phyloP scores from a whole-genome alignment of 2,329 filamentous ascomycete species.

The Chrysosporium queenslandicum region DNA sequence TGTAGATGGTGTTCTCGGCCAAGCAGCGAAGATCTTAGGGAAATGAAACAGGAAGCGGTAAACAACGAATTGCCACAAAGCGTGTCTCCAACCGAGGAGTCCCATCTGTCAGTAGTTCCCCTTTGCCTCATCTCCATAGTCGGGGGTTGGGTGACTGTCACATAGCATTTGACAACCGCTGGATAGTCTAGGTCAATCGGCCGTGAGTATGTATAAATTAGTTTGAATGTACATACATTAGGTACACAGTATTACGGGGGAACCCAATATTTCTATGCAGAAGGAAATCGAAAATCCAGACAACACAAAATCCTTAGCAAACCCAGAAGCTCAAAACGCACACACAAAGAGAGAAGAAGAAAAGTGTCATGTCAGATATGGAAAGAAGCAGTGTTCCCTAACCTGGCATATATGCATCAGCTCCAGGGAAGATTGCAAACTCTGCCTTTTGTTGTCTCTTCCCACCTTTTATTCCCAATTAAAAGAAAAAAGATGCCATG shows the following conservation, averaged over 20 bases:
- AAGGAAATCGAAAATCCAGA: background rate
- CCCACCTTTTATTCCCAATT: too few species aligned
- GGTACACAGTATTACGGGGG: constrained; percentile 2
- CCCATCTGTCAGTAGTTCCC: too few species aligned
- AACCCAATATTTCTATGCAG: constrained; percentile 11
- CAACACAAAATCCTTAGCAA: background rate
- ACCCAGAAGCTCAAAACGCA: background rate
- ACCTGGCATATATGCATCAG: background rate
- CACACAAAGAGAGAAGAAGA: background rate
- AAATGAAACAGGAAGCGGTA: background rate
- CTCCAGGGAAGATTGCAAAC: background rate
- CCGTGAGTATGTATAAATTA: background rate
- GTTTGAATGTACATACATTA: constrained; percentile 10
- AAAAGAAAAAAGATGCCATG: background rate
- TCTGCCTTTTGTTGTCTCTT: background rate
- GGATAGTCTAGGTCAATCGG: background rate
- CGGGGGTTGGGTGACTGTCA: too few species aligned
- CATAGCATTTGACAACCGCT: too few species aligned
- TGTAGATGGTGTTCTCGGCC: constrained; percentile 39
- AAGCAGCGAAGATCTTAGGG: constrained; percentile 23
- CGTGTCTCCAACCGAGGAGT: too few species aligned
- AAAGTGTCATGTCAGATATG: background rate
- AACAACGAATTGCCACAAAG: too few species aligned
- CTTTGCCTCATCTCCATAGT: too few species aligned
- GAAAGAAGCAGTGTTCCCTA: constrained; percentile 1